Conservation (phyloP, 1,139 yeast genomes). For the Magnusiomyces clavatus region DNA sequence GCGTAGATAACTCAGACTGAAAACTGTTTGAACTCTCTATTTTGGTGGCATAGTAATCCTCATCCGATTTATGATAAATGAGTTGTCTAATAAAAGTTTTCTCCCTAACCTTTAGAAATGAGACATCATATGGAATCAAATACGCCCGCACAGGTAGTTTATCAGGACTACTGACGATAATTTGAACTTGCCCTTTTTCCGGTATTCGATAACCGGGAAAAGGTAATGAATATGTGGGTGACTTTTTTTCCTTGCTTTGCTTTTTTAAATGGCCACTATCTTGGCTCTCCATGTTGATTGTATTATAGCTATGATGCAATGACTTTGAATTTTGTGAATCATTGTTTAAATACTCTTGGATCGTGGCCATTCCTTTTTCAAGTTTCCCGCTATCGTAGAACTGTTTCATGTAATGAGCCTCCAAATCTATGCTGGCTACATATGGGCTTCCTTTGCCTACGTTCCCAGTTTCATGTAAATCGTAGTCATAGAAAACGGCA, state of each 20-base stretch:
- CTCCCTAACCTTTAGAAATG: conserved; percentile 26
- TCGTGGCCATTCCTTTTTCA: too few relatives aligned
- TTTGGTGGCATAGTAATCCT: background rate
- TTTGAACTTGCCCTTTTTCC: conserved; percentile 35
- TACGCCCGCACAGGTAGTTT: conserved; percentile 34
- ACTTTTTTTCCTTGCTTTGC: too few relatives aligned
- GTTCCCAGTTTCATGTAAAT: conserved; percentile 18
- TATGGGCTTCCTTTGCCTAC: conserved; percentile 33
- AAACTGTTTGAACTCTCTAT: too few relatives aligned
- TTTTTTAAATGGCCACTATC: too few relatives aligned
- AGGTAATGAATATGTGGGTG: conserved; percentile 9
- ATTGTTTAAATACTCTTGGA: too few relatives aligned
- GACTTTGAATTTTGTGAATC: too few relatives aligned
- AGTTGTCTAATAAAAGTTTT: conserved; percentile 32
- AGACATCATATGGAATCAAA: conserved; percentile 35
- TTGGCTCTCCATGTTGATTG: too few relatives aligned
- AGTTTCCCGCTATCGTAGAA: too few relatives aligned
- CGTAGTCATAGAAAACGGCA: conserved; percentile 34
- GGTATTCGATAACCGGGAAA: conserved; percentile 38
- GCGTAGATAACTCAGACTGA: too few relatives aligned
- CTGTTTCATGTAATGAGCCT: conserved; percentile 6
- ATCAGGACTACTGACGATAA: conserved; percentile 37
- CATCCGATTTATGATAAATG: conserved; percentile 3
- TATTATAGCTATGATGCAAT: too few relatives aligned
- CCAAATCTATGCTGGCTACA: conserved; percentile 35